These are phyloP conservation scores for Lactarius pseudohatsudake DNA, from an alignment of 768 basidiomycete genomes.

Conservation along the genomic window DNA sequence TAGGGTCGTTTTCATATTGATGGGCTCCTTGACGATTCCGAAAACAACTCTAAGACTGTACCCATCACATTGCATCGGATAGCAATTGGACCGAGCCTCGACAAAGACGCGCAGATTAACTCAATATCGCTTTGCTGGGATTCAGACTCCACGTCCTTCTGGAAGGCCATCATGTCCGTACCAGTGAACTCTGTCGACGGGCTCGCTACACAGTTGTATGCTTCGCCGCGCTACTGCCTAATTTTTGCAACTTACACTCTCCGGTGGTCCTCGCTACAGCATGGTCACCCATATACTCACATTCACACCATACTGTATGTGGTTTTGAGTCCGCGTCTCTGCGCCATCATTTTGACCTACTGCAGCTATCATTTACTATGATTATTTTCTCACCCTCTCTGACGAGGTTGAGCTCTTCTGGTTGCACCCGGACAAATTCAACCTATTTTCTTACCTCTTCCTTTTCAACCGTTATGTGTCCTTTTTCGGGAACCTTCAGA, in stretches of 20 bases:
- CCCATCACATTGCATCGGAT: not conserved
- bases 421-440: not conserved
- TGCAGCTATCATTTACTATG: not conserved
- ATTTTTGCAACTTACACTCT: not conserved
- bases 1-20: too few species aligned
- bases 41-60: too few species aligned
- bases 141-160: not conserved
- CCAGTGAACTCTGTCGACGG: not conserved
- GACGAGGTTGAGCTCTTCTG: conserved; percentile 3
- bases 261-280: not conserved
- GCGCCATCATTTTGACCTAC: not conserved
- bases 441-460: not conserved
- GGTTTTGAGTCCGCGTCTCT: not conserved
- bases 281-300: not conserved
- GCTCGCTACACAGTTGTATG: not conserved
- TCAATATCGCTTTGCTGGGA: not conserved
- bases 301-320: conserved; percentile 8
- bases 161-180: not conserved
- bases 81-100: not conserved
- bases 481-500: not conserved
- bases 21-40: too few species aligned
- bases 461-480: conserved; percentile 3
- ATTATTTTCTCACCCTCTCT: not conserved
- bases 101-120: not conserved
- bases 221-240: not conserved